Evolutionary conservation across 805 yeast genomes (phyloP).

Genomic region (Wickerhamomyces chaumierensis): DNA sequence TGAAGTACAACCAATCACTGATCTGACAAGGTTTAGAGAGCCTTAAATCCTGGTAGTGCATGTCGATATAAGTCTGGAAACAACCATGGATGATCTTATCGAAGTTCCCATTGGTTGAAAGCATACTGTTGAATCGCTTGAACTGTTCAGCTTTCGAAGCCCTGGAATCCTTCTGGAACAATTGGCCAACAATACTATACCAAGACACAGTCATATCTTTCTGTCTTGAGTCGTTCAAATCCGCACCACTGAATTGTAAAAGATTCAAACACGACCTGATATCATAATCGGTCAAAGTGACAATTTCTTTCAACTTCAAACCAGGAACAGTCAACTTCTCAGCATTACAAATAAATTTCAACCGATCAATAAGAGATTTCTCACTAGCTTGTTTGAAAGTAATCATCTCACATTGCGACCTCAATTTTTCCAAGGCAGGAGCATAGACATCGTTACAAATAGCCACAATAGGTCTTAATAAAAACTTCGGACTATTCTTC

Average conservation of each 20-base stretch:
- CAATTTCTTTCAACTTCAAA: slow-evolving; percentile 49
- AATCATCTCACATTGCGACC: slow-evolving; percentile 64
- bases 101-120: slow-evolving; percentile 35
- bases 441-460: slow-evolving; percentile 84
- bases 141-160: slow-evolving; percentile 36
- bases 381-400: slow-evolving; percentile 49
- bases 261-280: slow-evolving; percentile 76
- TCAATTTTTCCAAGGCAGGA: slow-evolving; percentile 59
- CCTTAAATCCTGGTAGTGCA: slow-evolving; percentile 54
- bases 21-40: slow-evolving; percentile 46
- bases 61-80: slow-evolving; percentile 51
- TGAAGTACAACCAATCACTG: slow-evolving; percentile 69
- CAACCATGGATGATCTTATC: slow-evolving; percentile 67
- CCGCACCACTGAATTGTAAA: slow-evolving; percentile 52
- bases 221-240: slow-evolving; percentile 16
- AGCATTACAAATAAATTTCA: slow-evolving; percentile 37
- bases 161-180: slow-evolving; percentile 45
- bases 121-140: slow-evolving; percentile 30
- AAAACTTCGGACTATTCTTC: slow-evolving; percentile 27
- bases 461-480: slow-evolving; percentile 81
- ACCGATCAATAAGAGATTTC: slow-evolving; percentile 32
- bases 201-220: slow-evolving; percentile 61
- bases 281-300: slow-evolving; percentile 69
- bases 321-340: slow-evolving; percentile 43
- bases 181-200: slow-evolving; percentile 49